phyloP scores from a whole-genome alignment of 257 asterid genomes.

The Henckelia pumila region DNA sequence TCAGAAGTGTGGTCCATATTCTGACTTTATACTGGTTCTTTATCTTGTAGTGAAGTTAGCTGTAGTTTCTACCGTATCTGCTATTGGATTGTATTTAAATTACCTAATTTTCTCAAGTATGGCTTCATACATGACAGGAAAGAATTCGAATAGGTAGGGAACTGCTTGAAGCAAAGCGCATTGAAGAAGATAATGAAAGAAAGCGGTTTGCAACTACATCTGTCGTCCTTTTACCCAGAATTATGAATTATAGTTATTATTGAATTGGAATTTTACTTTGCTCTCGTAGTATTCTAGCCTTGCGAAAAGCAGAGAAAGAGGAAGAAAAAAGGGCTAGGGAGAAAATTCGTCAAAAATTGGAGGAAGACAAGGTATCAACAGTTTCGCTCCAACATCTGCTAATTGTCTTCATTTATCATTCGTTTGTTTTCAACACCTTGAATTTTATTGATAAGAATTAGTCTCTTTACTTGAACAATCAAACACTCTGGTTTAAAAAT shows the following conservation, averaged over 20 bases:
- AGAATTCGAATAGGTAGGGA: slow-evolving; percentile 85
- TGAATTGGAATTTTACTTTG: slow-evolving; percentile 22
- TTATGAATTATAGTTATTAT: slow-evolving; percentile 15
- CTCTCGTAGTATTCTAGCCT: slow-evolving; percentile 60
- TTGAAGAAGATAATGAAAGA: slow-evolving; percentile 97
- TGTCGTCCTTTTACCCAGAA: slow-evolving; percentile 13
- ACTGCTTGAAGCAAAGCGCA: slow-evolving; percentile 92
- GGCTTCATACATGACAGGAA: slow-evolving; percentile 57
- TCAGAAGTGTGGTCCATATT: background rate
- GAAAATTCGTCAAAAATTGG: slow-evolving; percentile 90
- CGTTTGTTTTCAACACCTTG: background rate
- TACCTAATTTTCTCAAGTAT: slow-evolving; percentile 18
- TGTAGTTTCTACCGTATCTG: slow-evolving; percentile 14
- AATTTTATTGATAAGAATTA: background rate
- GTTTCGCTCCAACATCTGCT: slow-evolving; percentile 15
- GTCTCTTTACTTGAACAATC: slow-evolving; percentile 6
- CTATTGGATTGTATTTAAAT: slow-evolving; percentile 10
- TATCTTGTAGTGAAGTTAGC: background rate
- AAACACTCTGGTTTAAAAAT: background rate
- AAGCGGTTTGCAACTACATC: slow-evolving; percentile 66
- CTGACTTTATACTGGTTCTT: background rate
- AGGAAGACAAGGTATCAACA: slow-evolving; percentile 83
- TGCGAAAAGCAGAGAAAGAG: slow-evolving; percentile 97
- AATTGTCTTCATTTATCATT: slow-evolving; percentile 13
- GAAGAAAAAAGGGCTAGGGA: slow-evolving; percentile 92